Conservation (phyloP, 139 green algal genomes). For the Tetradesmus lagerheimii region DNA sequence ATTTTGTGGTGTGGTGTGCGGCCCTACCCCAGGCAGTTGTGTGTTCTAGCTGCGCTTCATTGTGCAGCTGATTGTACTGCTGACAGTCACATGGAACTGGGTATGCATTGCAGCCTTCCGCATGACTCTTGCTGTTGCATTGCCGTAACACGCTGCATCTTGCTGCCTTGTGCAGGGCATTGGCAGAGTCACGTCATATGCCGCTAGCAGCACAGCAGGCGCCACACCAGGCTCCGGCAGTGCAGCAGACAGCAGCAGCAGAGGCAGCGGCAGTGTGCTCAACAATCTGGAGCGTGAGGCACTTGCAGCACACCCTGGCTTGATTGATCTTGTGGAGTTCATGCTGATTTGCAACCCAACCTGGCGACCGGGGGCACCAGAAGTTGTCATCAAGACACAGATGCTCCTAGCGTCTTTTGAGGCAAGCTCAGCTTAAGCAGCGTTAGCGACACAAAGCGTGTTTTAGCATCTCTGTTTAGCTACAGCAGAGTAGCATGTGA, state of each 20-base stretch:
- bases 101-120: not conserved
- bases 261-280: not conserved
- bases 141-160: not conserved
- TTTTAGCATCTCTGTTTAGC: not conserved
- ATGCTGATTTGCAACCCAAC: slow-evolving; percentile 69
- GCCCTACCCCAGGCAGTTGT: not conserved
- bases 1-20: not conserved
- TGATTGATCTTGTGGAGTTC: slow-evolving; percentile 63
- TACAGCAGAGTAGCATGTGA: not conserved
- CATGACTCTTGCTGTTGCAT: not conserved
- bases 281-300: not conserved
- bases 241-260: not conserved
- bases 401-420: slow-evolving; percentile 2
- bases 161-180: slow-evolving; percentile 16
- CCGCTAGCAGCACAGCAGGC: not conserved
- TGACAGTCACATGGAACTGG: not conserved
- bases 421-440: not conserved
- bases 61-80: not conserved
- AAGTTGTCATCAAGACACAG: slow-evolving; percentile 29
- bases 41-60: not conserved
- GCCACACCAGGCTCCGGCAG: not conserved
- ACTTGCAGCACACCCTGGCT: not conserved
- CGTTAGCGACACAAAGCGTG: not conserved
- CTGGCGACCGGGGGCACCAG: slow-evolving; percentile 56
- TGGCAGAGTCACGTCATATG: slow-evolving; percentile 19